Base-by-base conservation (phyloP, 192 early-diverging fungal genomes). In the Funneliformis mosseae region DNA sequence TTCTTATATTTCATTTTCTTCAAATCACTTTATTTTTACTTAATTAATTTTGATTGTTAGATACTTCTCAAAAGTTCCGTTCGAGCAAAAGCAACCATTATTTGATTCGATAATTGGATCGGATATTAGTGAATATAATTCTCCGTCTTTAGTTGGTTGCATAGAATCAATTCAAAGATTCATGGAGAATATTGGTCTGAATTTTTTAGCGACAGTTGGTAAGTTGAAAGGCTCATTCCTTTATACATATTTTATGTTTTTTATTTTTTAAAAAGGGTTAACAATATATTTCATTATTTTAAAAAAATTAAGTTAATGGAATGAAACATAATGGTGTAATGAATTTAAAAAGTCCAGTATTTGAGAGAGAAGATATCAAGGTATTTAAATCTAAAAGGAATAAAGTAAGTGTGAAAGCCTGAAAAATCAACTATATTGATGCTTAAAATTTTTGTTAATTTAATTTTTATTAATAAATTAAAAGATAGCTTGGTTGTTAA, bases 61-160 rank as follows among this genome's bases (percentile, higher is more conserved):
- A 18, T 73, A 73, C 28, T 48, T 41, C 25, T 50, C 71, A 28
- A 73, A 48, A 16, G 27, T 73, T 12, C n/a, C 71, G 12, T 73
- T 73, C 48, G 43, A 73, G 33, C 71, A 73, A 28, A 73, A 73
- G 33, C 12, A 73, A 5, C 23, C 27, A 27, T 23, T 73, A 12
- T 73, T 73, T 48, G 71, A 73, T 50, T 39, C 71, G 27, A 73
- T 73, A 8, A 25, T 73, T 27, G 1, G 11, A 23, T n/a, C 43
- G 7, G 27, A 18, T 2, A 73, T 73, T 14, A 73, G 27, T 42
- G 16, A 70, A 16, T 42, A 23, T 33, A n/a, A 48, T 73, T 73
- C n/a, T 14, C 42, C 18, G 14, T 5, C 16, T 14, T 27, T 28
- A 28, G 12, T 21, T 3, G 3, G 0, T 50, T 70, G 38, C 42